Evolutionary conservation across 768 basidiomycete genomes (phyloP), one percentile per base, ranked within the genome.

Genomic region (Daedaleopsis nitida): DNA sequence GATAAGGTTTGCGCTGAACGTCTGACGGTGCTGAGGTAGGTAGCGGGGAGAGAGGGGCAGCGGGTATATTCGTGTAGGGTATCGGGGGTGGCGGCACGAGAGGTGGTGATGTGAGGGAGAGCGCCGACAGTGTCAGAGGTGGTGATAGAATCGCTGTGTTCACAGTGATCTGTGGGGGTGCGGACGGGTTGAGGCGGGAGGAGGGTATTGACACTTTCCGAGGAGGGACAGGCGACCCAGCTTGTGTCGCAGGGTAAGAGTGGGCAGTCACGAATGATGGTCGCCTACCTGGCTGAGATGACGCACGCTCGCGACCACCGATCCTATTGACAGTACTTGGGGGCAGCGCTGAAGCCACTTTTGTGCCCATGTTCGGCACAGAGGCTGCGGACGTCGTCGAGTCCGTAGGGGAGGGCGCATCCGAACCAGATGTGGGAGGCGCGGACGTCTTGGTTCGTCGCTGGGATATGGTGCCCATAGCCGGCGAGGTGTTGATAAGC

Each of bases 1-100:
- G 89, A 70, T 95, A 96, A 11, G 94, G 94, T 68, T 94, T 89
- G 45, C 91, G 82, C 52, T 92, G 77, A 23, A 88, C 80, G 66
- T 94, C 91, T 6, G 78, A 76, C 7, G 92, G 93, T 23, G 90
- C 81, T 16, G 80, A 73, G 2, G 89, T 85, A 7, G 92, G 93
- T 39, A 92, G 80, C 3, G 92, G 90, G 3, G 92, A 93, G 47
- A 81, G 82, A 7, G 92, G 93, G 2, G 89, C 89, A 13, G 85
- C 86, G 37, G 87, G 90, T 12, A 89, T 78, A 66, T 83, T 86
- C 37, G 78, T 76, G 48, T 82, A 74, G 62, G 84, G 78, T 58
- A 80, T 75, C 17, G 81, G 80, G 54, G 81, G 78, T 7, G 80
- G 78, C 3, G 79, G 81, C 42, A 80, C 75, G 23, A 84, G 74